These are phyloP conservation scores for Tricholoma bakamatsutake DNA, from an alignment of 768 basidiomycete species.

Conservation along the genomic window DNA sequence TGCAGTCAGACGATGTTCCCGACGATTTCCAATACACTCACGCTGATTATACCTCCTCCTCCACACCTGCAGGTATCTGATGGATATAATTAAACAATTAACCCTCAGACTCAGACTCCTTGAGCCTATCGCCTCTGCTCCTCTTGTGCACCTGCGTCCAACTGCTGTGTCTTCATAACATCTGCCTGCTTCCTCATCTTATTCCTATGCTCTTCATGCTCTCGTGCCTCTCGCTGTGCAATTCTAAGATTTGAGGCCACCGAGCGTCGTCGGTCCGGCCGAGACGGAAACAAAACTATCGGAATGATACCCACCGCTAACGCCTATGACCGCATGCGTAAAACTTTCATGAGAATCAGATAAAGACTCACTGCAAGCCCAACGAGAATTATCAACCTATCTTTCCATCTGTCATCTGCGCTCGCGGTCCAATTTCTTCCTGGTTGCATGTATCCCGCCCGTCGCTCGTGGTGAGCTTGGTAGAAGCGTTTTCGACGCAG, in stretches of 20 bases:
- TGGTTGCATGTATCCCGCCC: slow-evolving; percentile 2
- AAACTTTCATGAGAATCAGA: background rate
- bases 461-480: background rate
- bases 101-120: background rate
- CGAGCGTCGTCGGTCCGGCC: slow-evolving; percentile 39
- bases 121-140: background rate
- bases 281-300: slow-evolving; percentile 28
- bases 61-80: no score
- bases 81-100: background rate
- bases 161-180: slow-evolving; percentile 34
- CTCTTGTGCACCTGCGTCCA: background rate
- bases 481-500: background rate
- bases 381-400: slow-evolving; percentile 40
- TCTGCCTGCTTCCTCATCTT: slow-evolving; percentile 47
- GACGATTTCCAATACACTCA: no score
- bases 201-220: slow-evolving; percentile 45
- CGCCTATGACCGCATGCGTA: slow-evolving; percentile 23
- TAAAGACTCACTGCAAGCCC: slow-evolving; percentile 40
- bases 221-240: slow-evolving; percentile 52
- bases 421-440: slow-evolving; percentile 24
- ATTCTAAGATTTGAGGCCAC: slow-evolving; percentile 55
- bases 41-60: no score
- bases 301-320: slow-evolving; percentile 43
- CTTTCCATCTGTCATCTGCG: slow-evolving; percentile 44
- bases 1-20: no score